Percentiles rank a stretch among this genome's conserved stretches.
Evolutionary conservation across 148 eudicot genomes (phyloP).

Genomic region (Spergularia bocconei): DNA sequence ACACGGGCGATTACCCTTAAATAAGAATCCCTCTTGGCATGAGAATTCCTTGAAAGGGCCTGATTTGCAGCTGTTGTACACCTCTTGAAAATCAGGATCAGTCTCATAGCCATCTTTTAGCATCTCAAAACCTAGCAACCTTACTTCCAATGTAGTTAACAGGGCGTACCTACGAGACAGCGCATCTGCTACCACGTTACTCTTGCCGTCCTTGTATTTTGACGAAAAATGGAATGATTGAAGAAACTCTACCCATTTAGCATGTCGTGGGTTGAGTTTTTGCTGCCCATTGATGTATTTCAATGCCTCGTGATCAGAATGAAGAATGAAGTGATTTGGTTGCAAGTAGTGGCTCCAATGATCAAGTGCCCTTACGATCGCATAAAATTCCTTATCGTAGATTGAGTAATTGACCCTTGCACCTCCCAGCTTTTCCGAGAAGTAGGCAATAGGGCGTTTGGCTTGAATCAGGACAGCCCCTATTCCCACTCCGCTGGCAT

Average conservation of each 20-base stretch:
- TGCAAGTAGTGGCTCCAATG: too few relatives aligned
- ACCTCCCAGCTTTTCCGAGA: too few relatives aligned
- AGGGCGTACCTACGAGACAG: background rate
- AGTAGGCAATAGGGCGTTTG: too few relatives aligned
- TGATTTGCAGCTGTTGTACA: background rate
- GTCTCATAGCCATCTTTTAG: background rate
- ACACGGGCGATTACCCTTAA: background rate
- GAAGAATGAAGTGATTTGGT: background rate
- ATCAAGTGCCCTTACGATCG: too few relatives aligned
- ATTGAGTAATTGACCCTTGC: too few relatives aligned
- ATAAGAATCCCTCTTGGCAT: background rate
- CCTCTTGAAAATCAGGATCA: background rate
- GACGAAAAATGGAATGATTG: background rate
- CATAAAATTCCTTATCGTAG: too few relatives aligned
- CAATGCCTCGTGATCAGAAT: background rate
- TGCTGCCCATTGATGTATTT: background rate
- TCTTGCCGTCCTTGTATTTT: background rate
- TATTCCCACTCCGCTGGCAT: background rate
- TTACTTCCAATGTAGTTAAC: too few relatives aligned
- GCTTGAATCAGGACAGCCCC: too few relatives aligned
- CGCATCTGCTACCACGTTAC: background rate
- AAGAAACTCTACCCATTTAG: background rate
- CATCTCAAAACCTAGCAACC: background rate
- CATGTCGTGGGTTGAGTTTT: background rate
- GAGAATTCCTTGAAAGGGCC: background rate